Conservation (phyloP, 768 basidiomycete species). For the Boletus rubroflammeus region DNA sequence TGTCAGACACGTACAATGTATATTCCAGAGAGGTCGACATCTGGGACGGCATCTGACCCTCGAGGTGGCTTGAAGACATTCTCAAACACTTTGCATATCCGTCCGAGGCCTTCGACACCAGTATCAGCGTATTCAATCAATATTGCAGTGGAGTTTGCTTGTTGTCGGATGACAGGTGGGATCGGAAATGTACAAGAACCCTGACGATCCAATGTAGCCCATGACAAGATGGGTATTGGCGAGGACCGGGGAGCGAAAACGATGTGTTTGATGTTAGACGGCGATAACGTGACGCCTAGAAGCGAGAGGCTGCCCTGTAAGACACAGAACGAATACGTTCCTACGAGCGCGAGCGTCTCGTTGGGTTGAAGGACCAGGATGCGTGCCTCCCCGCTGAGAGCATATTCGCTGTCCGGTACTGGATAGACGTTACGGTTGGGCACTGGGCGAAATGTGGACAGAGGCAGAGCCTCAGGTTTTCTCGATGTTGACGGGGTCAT, state of each 20-base stretch:
- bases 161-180: conserved; percentile 9
- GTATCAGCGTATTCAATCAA: conserved; percentile 55
- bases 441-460: conserved; percentile 52
- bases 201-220: conserved; percentile 16
- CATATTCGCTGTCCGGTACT: not conserved
- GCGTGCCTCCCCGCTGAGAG: conserved; percentile 21
- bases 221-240: conserved; percentile 59
- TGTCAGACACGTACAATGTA: conserved; percentile 41
- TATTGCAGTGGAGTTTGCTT: conserved; percentile 39
- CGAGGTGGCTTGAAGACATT: conserved; percentile 56
- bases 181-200: conserved; percentile 15
- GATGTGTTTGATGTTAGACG: conserved; percentile 41
- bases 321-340: conserved; percentile 58
- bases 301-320: conserved; percentile 59
- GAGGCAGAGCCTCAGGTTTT: conserved; percentile 18
- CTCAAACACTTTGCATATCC: conserved; percentile 59
- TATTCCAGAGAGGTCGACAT: conserved; percentile 47
- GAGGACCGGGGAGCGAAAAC: conserved; percentile 78
- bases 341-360: conserved; percentile 65
- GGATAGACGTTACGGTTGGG: conserved; percentile 37
- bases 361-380: conserved; percentile 43
- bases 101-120: conserved; percentile 64
- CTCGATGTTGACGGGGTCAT: not conserved
- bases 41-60: conserved; percentile 16
- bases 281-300: conserved; percentile 47